A percentile compares a stretch with the other conserved stretches of the same genome.
These are phyloP conservation scores for Jacaranda copaia DNA, from an alignment of 257 asterid species.

Conservation along the genomic window DNA sequence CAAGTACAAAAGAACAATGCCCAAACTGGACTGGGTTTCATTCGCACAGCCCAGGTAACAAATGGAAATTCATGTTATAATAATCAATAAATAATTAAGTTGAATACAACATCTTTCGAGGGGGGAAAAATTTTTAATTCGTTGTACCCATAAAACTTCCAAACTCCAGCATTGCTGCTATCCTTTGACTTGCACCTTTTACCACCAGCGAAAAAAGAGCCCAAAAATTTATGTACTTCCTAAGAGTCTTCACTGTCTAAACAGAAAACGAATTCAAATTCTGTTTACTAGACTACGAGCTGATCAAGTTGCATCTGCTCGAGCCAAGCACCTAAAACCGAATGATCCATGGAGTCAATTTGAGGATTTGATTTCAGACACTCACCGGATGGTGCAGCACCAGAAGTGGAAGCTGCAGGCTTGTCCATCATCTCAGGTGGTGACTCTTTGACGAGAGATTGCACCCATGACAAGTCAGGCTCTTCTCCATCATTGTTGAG, in stretches of 20 bases:
- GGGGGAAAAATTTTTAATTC: slow-evolving; percentile 18
- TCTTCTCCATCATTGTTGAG: slow-evolving; percentile 57
- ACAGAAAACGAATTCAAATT: slow-evolving; percentile 48
- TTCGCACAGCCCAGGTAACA: slow-evolving; percentile 57
- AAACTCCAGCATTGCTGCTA: slow-evolving; percentile 37
- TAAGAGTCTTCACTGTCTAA: slow-evolving; percentile 52
- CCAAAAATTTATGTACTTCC: slow-evolving; percentile 64
- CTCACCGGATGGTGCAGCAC: slow-evolving; percentile 87
- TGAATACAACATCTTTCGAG: slow-evolving; percentile 39
- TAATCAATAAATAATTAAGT: slow-evolving; percentile 57
- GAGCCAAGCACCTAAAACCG: slow-evolving; percentile 92
- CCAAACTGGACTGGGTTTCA: slow-evolving; percentile 42
- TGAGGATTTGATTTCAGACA: slow-evolving; percentile 63
- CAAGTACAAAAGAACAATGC: slow-evolving; percentile 41
- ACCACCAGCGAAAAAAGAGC: slow-evolving; percentile 50
- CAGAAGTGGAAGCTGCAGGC: slow-evolving; percentile 53
- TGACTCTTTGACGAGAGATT: slow-evolving; percentile 92
- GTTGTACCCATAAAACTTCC: slow-evolving; percentile 41
- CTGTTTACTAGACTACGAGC: slow-evolving; percentile 66
- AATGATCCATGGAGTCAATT: slow-evolving; percentile 67
- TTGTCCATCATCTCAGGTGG: slow-evolving; percentile 89
- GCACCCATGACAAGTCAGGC: slow-evolving; percentile 97
- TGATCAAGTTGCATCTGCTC: slow-evolving; percentile 96
- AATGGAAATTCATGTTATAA: slow-evolving; percentile 50
- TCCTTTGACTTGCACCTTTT: slow-evolving; percentile 25